Base-by-base conservation (phyloP, 1,284 basidiomycete species). In the Abortiporus biennis region DNA sequence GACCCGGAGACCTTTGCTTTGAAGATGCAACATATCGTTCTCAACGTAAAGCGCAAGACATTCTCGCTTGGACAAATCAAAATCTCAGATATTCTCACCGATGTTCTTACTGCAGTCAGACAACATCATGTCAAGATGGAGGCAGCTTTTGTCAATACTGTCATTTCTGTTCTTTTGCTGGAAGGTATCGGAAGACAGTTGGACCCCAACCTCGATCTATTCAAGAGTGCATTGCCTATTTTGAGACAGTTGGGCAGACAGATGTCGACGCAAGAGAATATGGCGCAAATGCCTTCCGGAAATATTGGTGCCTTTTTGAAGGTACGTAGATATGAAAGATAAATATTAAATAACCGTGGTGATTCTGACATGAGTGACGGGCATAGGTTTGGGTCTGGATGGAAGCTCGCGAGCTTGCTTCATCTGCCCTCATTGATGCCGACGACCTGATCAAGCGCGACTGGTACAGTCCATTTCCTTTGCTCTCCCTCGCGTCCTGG, bases 101-200 rank as follows among this genome's bases (percentile, higher is more conserved):
- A 95, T 51, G 94, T 97, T 6, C 68, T 99, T 34, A 79, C 69
- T 53, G 82, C 85, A n/a, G 93, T 99, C 1, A 69, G 93, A 39
- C 74, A 80, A 50, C 94, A 98, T 62, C 96, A 97, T 59, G 96
- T 99, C 53, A 97, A 94, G 73, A 89, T 99, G 82, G 95, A 99
- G 66, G 92, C 86, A 11, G 96, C 99, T 62, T 99, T 99, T 59
- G 84, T 99, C 55, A 98, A 99, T 61, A 99, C 96, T 0, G 92
- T 99, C 39, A 88, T 99, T 47, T 90, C 88, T 6, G 92, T 98
- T 44, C 64, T 99, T 45, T 61, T 99, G 40, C 68, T 99, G 35
- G 96, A 99, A 65, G 96, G 96, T 0, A 98, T 99, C 51, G 96
- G 96, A 13, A 67, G 96, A 43, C 92, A 90, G 64, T 63, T 99